Evolutionary conservation across 164 flowering plant genomes (phyloP).

Genomic region (Taxillus chinensis): DNA sequence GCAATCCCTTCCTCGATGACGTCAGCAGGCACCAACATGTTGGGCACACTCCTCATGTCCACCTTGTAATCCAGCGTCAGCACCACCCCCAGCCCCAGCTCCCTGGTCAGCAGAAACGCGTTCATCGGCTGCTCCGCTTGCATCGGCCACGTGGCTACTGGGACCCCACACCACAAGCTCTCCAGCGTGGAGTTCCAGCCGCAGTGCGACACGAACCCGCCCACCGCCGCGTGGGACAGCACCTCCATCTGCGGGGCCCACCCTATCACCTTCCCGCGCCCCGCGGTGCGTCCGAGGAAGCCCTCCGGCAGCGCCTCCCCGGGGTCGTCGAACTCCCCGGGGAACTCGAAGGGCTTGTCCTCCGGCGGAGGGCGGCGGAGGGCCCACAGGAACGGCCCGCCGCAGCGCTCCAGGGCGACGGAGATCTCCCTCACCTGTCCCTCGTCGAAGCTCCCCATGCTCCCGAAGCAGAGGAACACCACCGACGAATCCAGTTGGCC

Average conservation of each 20-base stretch:
- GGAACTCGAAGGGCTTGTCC: background rate
- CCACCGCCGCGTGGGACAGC: conserved; percentile 8
- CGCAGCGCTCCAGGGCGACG: conserved; percentile 23
- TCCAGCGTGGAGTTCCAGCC: background rate
- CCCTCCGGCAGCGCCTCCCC: conserved; percentile 17
- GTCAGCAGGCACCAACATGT: conserved; percentile 11
- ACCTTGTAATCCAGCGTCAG: background rate
- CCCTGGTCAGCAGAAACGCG: conserved; percentile 7
- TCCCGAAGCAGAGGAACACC: conserved; percentile 38
- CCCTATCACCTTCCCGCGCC: conserved; percentile 10
- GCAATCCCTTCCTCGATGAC: conserved; percentile 19
- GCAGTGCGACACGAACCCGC: too few relatives aligned
- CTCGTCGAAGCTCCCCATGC: conserved; percentile 16
- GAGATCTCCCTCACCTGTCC: conserved; percentile 29
- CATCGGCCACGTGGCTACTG: conserved; percentile 12
- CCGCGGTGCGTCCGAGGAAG: conserved; percentile 12
- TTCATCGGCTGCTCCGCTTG: conserved; percentile 15
- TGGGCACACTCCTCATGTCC: background rate
- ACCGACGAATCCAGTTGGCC: conserved; percentile 22
- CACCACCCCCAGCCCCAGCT: conserved; percentile 7
- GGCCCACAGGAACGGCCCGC: conserved; percentile 33
- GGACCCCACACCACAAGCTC: conserved; percentile 16
- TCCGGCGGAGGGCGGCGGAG: conserved; percentile 14
- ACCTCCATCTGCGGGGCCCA: conserved; percentile 17
- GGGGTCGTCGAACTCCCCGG: conserved; percentile 1